Evolutionary conservation across 2,329 filamentous ascomycete species (phyloP).

Genomic region (Aureobasidium sp.): DNA sequence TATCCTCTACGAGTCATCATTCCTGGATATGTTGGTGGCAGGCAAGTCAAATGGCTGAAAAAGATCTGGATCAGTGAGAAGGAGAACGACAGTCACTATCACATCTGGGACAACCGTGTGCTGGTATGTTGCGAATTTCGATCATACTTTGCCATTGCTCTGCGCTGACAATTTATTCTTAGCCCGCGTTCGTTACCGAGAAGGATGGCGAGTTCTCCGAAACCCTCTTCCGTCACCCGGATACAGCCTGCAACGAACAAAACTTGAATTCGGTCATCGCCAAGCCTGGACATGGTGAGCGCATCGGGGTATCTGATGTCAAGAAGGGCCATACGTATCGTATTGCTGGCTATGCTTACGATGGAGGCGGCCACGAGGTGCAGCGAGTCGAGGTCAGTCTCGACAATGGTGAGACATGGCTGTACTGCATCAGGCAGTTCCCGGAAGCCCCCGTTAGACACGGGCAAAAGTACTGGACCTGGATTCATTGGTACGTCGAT

Average conservation of each 20-base stretch:
- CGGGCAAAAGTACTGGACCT: slow-evolving; percentile 49
- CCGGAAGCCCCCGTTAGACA: slow-evolving; percentile 45
- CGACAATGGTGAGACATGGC: slow-evolving; percentile 42
- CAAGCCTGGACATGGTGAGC: slow-evolving; percentile 41
- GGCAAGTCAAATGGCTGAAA: slow-evolving; percentile 38
- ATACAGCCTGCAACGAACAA: slow-evolving; percentile 44
- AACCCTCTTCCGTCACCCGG: slow-evolving; percentile 42
- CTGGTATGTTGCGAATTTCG: slow-evolving; percentile 18
- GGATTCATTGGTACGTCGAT: slow-evolving; percentile 48
- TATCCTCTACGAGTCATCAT: slow-evolving; percentile 37
- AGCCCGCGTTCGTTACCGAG: slow-evolving; percentile 42
- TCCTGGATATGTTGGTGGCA: slow-evolving; percentile 36
- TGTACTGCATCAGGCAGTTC: slow-evolving; percentile 43
- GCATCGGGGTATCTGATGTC: slow-evolving; percentile 33
- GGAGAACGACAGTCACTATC: slow-evolving; percentile 39
- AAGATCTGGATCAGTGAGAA: slow-evolving; percentile 35
- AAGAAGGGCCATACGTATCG: slow-evolving; percentile 36
- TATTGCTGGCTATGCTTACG: slow-evolving; percentile 43
- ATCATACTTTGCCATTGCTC: neutral
- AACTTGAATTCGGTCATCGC: slow-evolving; percentile 44
- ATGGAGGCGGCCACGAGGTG: slow-evolving; percentile 44
- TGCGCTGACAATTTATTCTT: neutral
- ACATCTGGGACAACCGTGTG: slow-evolving; percentile 46
- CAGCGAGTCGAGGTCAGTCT: slow-evolving; percentile 44
- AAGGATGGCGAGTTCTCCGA: slow-evolving; percentile 43